These are phyloP conservation scores for Royoungia palumana DNA, from an alignment of 768 basidiomycete genomes.

Conservation along the genomic window DNA sequence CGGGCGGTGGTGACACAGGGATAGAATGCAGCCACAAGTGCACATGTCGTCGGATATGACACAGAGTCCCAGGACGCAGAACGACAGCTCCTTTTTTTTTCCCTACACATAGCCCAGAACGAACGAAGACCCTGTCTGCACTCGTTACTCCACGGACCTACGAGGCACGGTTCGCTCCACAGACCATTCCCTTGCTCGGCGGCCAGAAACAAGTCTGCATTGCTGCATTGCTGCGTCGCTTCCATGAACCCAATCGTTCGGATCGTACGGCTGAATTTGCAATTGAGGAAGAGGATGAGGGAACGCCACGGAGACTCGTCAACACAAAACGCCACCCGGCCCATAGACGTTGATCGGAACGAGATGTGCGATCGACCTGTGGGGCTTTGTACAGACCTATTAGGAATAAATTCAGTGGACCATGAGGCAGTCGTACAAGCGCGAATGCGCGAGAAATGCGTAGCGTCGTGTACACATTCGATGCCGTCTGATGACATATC, in stretches of 20 bases:
- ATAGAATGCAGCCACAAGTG: constrained; percentile 5
- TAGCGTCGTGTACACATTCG: constrained; percentile 10
- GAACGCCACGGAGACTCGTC: constrained; percentile 25
- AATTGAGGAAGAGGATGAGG: constrained; percentile 19
- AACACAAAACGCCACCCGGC: constrained; percentile 17
- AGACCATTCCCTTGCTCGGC: constrained; percentile 8
- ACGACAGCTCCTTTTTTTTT: background rate
- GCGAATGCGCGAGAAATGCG: constrained; percentile 7
- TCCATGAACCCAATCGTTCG: constrained; percentile 13
- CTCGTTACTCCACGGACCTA: constrained; percentile 21
- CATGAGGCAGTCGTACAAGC: constrained; percentile 21
- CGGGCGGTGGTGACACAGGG: constrained; percentile 12
- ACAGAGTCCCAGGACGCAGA: constrained; percentile 5
- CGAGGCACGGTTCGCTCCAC: constrained; percentile 16
- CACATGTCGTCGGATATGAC: constrained; percentile 20
- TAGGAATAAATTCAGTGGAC: constrained; percentile 7
- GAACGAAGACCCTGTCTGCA: constrained; percentile 21
- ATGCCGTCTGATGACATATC: constrained; percentile 16
- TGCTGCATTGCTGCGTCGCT: constrained; percentile 16
- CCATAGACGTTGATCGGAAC: constrained; percentile 24
- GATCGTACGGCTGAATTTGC: constrained; percentile 16
- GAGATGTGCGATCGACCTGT: constrained; percentile 22
- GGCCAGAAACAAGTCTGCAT: constrained; percentile 5
- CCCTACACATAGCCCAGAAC: constrained; percentile 1
- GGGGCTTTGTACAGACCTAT: constrained; percentile 4